Evolutionary conservation across 2,329 filamentous ascomycete genomes (phyloP), one percentile per base, ranked within the genome.

Genomic region (Verticillium tricorpus): DNA sequence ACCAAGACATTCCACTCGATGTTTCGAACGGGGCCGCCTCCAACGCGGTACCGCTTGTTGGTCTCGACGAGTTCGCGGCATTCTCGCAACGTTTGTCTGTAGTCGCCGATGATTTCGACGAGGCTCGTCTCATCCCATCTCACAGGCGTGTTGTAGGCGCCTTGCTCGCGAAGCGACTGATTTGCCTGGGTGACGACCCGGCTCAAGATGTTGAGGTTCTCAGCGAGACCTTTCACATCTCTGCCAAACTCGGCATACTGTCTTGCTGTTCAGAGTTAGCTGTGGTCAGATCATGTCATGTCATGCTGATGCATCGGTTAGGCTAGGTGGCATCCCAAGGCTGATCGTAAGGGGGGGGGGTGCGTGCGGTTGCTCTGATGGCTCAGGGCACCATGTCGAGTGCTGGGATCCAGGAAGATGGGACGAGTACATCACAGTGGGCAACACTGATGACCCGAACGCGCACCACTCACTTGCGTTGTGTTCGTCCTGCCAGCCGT

Each of bases 1-100:
- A 75, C 72, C 15, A 75, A 65, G 0, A 72, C 65, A 62, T 76
- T 76, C 73, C 73, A 76, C 61, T 74, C 71, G 25, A 76, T 65
- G 62, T 73, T 76, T 25, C 67, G 67, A 17, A 74, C 32, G 15
- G 73, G 68, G 9, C 67, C 69, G 32, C 62, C 64, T 14, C 67
- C 64, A 9, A 63, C 58, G 11, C 67, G 64, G 61, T 73, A 76
- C 3, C 70, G 71, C 14, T 63, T 59, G 57, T 76, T 76, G 1
- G 67, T 65, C 14, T 55, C 58, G 28, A 76, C 64, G 5, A 76
- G 63, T 6, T 68, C 60, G 14, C 62, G 22, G 25, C 74, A 76
- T 60, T 76, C 74, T n/a, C 60, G 57, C 3, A 76, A 66, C 0
- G 74, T 76, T 1, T 55, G 56, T 12, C 67, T 60, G 25, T 70